A percentile compares a stretch with the other conserved stretches of the same genome.
These are phyloP conservation scores for Lobosporangium transversale DNA, from an alignment of 192 early-diverging fungal genomes.

Conservation along the genomic window DNA sequence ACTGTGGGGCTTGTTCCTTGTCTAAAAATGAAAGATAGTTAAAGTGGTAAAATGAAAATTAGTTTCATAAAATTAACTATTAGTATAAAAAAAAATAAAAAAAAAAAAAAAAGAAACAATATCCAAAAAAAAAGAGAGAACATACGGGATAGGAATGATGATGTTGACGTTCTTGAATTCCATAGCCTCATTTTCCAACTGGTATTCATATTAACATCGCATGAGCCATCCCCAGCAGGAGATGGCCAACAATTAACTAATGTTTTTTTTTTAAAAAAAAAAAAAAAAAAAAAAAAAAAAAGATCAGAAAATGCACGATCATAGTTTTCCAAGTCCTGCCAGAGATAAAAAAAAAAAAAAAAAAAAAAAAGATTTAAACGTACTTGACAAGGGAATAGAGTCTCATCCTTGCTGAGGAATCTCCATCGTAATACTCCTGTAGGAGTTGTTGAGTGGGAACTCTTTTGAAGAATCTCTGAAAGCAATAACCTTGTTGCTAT, in stretches of 20 bases:
- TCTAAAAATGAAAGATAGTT: too few species aligned
- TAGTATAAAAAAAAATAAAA: not conserved
- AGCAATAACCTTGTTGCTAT: conserved; percentile 72
- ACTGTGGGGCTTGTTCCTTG: conserved; percentile 75
- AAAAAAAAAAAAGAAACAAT: not conserved
- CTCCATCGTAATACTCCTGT: conserved; percentile 91
- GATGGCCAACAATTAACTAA: too few species aligned
- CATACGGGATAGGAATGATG: conserved; percentile 87
- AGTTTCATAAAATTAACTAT: too few species aligned
- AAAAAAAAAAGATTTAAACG: too few species aligned
- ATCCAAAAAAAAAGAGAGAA: not conserved
- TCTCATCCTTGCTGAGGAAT: conserved; percentile 85
- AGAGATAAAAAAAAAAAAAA: not conserved
- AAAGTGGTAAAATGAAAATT: too few species aligned
- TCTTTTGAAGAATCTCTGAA: conserved; percentile 83
- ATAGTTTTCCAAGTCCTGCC: not conserved
- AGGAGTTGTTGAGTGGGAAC: conserved; percentile 88
- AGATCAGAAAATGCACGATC: too few species aligned
- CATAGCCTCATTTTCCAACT: conserved; percentile 77
- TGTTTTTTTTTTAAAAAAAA: not conserved
- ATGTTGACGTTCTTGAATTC: conserved; percentile 88
- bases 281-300: not conserved
- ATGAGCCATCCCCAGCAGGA: conserved; percentile 82
- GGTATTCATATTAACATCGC: conserved; percentile 97
- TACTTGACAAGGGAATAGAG: conserved; percentile 84